Conservation (phyloP, 2,329 filamentous ascomycete species). For the Fusarium sp. region DNA sequence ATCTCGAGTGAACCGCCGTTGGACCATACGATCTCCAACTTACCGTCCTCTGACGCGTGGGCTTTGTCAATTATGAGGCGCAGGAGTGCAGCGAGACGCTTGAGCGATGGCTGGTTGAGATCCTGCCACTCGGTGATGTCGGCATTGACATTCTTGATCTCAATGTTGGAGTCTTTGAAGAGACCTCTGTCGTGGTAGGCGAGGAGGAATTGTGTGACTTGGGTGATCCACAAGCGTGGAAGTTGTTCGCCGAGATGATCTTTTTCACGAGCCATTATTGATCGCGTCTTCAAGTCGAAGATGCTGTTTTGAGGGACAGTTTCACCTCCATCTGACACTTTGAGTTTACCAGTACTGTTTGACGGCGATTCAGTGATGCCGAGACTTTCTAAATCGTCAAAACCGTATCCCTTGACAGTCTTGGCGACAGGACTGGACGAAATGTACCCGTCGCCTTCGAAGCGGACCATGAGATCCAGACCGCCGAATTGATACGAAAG, state of each 20-base stretch:
- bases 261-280: conserved; percentile 20
- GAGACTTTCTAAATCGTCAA: conserved; percentile 9
- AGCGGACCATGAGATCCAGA: conserved; percentile 40
- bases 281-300: conserved; percentile 57
- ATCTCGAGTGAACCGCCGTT: conserved; percentile 33
- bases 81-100: conserved; percentile 40
- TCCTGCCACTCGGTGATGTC: conserved; percentile 49
- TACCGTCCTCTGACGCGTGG: conserved; percentile 8
- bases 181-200: conserved; percentile 50
- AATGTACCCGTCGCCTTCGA: conserved; percentile 43
- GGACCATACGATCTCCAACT: conserved; percentile 37
- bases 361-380: neutral
- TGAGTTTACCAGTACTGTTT: neutral
- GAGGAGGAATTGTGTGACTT: conserved; percentile 51
- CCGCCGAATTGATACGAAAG: conserved; percentile 64
- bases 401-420: neutral
- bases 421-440: neutral
- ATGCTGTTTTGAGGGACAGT: conserved; percentile 44
- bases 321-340: conserved; percentile 36
- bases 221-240: conserved; percentile 53
- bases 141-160: conserved; percentile 43
- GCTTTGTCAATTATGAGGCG: conserved; percentile 27
- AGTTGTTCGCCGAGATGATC: conserved; percentile 47
- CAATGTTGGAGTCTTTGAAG: conserved; percentile 46
- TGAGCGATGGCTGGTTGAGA: conserved; percentile 42